These are phyloP conservation scores for Penicillium oxalicum DNA, from an alignment of 2,329 filamentous ascomycete genomes.

Conservation along the genomic window DNA sequence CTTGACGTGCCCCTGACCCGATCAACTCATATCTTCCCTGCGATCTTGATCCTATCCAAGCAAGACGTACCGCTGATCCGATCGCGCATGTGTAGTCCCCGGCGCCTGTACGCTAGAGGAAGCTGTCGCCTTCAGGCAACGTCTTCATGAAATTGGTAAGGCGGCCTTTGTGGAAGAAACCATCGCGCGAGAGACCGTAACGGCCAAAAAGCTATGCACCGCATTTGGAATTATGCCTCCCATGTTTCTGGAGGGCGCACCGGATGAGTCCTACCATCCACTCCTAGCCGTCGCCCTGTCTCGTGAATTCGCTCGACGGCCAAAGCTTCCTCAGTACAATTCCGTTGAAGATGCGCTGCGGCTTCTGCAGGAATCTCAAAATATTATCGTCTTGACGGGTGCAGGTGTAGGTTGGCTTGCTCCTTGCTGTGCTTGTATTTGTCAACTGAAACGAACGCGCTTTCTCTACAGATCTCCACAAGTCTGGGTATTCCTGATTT, in stretches of 20 bases:
- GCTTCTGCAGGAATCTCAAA: constrained; percentile 65
- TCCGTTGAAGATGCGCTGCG: constrained; percentile 78
- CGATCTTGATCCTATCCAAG: constrained; percentile 12
- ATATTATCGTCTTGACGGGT: constrained; percentile 90
- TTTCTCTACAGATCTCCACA: constrained; percentile 64
- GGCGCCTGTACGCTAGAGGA: constrained; percentile 63
- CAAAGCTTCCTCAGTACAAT: constrained; percentile 75
- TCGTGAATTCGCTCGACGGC: constrained; percentile 73
- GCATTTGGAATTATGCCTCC: constrained; percentile 77
- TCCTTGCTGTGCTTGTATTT: not conserved
- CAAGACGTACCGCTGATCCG: constrained; percentile 8
- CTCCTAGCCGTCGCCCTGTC: constrained; percentile 71
- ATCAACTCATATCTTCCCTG: constrained; percentile 16
- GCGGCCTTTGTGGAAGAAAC: constrained; percentile 69
- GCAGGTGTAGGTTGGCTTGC: constrained; percentile 55
- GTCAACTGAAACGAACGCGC: not conserved
- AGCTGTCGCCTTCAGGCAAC: constrained; percentile 60
- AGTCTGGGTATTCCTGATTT: constrained; percentile 97
- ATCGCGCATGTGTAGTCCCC: constrained; percentile 29
- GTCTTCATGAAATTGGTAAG: constrained; percentile 71
- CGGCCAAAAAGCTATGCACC: constrained; percentile 75
- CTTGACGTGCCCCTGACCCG: constrained; percentile 6
- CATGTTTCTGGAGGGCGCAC: constrained; percentile 62
- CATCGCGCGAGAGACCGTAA: constrained; percentile 62
- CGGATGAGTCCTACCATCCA: constrained; percentile 69